Evolutionary conservation across 2,329 filamentous ascomycete genomes (phyloP).

Genomic region (Pyrenochaeta sp.): DNA sequence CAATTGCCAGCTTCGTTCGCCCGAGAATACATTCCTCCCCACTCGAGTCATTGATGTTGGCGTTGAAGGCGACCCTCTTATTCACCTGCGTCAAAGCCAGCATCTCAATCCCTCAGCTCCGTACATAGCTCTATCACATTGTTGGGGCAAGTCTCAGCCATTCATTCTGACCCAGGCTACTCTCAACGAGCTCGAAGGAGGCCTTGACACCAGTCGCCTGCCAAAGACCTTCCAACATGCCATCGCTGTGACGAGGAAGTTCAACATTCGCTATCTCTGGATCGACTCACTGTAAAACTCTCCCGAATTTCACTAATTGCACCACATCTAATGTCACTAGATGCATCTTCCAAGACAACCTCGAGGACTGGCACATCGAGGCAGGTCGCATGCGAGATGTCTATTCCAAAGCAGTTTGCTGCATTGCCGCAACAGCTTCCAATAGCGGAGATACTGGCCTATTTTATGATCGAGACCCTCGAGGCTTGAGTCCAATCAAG

Average conservation of each 20-base stretch:
- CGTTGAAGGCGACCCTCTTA: background rate
- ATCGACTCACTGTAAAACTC: slow-evolving; percentile 1
- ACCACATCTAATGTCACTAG: background rate
- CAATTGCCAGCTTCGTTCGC: background rate
- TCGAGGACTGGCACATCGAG: slow-evolving; percentile 13
- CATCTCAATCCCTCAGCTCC: background rate
- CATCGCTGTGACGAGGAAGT: background rate
- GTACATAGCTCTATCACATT: background rate
- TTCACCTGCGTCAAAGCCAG: background rate
- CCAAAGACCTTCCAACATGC: slow-evolving; percentile 1
- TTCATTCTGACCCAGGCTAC: background rate
- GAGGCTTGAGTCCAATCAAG: background rate
- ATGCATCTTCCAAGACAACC: slow-evolving; percentile 23
- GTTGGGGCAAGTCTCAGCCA: background rate
- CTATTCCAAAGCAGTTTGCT: slow-evolving; percentile 11
- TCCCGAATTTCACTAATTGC: background rate
- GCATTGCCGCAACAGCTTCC: slow-evolving; percentile 16
- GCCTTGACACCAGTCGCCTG: background rate
- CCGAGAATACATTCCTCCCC: background rate
- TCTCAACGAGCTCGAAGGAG: background rate
- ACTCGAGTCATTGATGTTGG: background rate
- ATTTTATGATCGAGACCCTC: slow-evolving; percentile 5
- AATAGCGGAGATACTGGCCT: slow-evolving; percentile 1
- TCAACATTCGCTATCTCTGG: slow-evolving; percentile 1
- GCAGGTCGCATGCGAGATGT: slow-evolving; percentile 12